Percentiles rank a stretch among this genome's conserved stretches.
These are phyloP conservation scores for Pilaira anomala DNA, from an alignment of 192 early-diverging fungal genomes.

Conservation along the genomic window DNA sequence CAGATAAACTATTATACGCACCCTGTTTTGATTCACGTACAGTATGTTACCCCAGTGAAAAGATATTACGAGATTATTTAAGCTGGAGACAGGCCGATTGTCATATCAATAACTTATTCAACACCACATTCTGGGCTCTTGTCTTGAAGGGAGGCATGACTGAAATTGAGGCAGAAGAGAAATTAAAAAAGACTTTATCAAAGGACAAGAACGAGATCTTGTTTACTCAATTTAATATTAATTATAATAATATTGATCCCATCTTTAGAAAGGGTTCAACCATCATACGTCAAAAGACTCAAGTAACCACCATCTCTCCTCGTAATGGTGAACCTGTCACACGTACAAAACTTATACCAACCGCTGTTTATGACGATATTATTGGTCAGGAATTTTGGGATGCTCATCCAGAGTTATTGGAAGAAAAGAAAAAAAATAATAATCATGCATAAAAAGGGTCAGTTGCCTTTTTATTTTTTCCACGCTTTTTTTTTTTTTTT, in stretches of 20 bases:
- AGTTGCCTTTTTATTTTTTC: neutral
- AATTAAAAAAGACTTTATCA: slow-evolving; percentile 78
- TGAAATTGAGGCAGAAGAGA: slow-evolving; percentile 70
- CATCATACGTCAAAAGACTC: slow-evolving; percentile 57
- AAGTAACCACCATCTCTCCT: slow-evolving; percentile 16
- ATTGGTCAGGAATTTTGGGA: slow-evolving; percentile 75
- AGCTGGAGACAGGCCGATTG: slow-evolving; percentile 94
- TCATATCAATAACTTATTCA: slow-evolving; percentile 91
- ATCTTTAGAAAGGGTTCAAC: slow-evolving; percentile 90
- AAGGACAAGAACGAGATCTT: slow-evolving; percentile 90
- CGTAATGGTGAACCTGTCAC: slow-evolving; percentile 26
- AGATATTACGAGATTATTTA: slow-evolving; percentile 89
- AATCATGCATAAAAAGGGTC: neutral
- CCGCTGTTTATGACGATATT: slow-evolving; percentile 64
- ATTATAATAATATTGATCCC: slow-evolving; percentile 80
- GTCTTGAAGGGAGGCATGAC: slow-evolving; percentile 66
- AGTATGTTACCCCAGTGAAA: slow-evolving; percentile 80
- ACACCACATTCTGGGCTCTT: slow-evolving; percentile 91
- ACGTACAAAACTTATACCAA: slow-evolving; percentile 55
- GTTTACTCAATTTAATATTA: slow-evolving; percentile 78
- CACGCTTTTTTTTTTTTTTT: neutral
- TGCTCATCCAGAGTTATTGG: slow-evolving; percentile 35
- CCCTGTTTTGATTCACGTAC: slow-evolving; percentile 91
- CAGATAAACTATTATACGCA: slow-evolving; percentile 61
- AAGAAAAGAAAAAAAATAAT: slow-evolving; percentile 3